Evolutionary conservation across 768 basidiomycete genomes (phyloP).

Genomic region (Tylopilus plumbeoviolaceoides): DNA sequence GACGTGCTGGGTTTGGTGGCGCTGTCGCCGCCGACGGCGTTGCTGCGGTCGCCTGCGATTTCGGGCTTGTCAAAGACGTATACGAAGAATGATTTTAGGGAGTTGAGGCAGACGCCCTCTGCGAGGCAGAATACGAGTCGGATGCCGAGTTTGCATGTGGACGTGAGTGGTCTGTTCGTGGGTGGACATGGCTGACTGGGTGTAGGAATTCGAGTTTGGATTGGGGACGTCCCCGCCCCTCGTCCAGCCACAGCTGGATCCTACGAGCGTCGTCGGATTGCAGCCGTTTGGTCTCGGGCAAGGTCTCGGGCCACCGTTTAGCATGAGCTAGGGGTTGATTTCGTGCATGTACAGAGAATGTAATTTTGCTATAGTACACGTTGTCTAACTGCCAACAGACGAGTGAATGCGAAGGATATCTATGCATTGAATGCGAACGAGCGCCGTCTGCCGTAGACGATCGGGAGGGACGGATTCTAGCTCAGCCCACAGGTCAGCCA

Average conservation of each 20-base stretch:
- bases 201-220: conserved; percentile 35
- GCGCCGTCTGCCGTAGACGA: neutral
- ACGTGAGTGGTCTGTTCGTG: conserved; percentile 38
- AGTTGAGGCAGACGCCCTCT: conserved; percentile 61
- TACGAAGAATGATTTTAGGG: conserved; percentile 74
- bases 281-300: conserved; percentile 28
- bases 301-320: conserved; percentile 30
- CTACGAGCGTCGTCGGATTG: conserved; percentile 8
- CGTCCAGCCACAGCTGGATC: conserved; percentile 27
- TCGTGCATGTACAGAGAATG: neutral
- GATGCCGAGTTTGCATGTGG: conserved; percentile 81
- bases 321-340: conserved; percentile 13
- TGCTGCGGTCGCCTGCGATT: conserved; percentile 66
- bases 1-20: conserved; percentile 54
- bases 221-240: conserved; percentile 28
- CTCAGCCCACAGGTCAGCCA: too few species aligned
- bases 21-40: conserved; percentile 65
- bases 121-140: conserved; percentile 82
- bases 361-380: conserved; percentile 3
- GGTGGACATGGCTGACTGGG: neutral
- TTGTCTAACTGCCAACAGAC: neutral
- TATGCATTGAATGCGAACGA: neutral
- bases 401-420: conserved; percentile 8
- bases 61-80: conserved; percentile 84
- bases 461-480: neutral